Percentiles rank a stretch among this genome's conserved stretches.
Evolutionary conservation across 164 flowering plant species (phyloP).

Genomic region (Aristolochia contorta): DNA sequence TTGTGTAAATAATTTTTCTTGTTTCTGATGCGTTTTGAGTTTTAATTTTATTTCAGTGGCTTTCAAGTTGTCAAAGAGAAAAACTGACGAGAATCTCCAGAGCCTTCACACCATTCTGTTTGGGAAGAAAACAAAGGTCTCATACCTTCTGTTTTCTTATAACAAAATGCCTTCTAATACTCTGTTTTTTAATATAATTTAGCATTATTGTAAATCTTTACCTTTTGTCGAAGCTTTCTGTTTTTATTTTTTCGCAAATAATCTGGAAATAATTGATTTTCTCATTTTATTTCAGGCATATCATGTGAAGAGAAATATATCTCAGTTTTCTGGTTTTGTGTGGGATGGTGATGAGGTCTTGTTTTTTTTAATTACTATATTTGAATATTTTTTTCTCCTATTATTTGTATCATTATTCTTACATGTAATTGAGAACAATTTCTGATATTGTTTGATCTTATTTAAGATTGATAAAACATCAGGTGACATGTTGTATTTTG

Average conservation of each 20-base stretch:
- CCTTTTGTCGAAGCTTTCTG: neutral
- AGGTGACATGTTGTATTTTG: slow-evolving; percentile 2
- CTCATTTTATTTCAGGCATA: slow-evolving; percentile 35
- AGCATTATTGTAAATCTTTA: no score
- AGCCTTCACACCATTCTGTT: slow-evolving; percentile 69
- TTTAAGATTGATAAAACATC: neutral
- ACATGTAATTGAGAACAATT: no score
- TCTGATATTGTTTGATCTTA: no score
- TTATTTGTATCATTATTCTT: neutral
- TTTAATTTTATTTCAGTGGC: slow-evolving; percentile 66
- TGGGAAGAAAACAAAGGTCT: slow-evolving; percentile 78
- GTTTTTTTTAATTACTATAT: neutral
- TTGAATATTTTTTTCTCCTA: neutral
- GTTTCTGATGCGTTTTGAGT: slow-evolving; percentile 15
- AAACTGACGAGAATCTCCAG: slow-evolving; percentile 77
- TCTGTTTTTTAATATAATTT: no score
- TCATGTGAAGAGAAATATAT: slow-evolving; percentile 54
- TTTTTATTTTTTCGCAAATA: neutral
- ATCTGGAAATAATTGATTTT: neutral
- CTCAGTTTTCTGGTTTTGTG: slow-evolving; percentile 76
- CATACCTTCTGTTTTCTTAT: neutral
- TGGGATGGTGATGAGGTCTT: slow-evolving; percentile 81
- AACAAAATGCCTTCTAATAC: neutral
- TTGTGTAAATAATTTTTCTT: slow-evolving; percentile 7
- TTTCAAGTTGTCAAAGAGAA: slow-evolving; percentile 80